phyloP scores from a whole-genome alignment of 495 filamentous ascomycete species.

The Aspergillus ostianus region DNA sequence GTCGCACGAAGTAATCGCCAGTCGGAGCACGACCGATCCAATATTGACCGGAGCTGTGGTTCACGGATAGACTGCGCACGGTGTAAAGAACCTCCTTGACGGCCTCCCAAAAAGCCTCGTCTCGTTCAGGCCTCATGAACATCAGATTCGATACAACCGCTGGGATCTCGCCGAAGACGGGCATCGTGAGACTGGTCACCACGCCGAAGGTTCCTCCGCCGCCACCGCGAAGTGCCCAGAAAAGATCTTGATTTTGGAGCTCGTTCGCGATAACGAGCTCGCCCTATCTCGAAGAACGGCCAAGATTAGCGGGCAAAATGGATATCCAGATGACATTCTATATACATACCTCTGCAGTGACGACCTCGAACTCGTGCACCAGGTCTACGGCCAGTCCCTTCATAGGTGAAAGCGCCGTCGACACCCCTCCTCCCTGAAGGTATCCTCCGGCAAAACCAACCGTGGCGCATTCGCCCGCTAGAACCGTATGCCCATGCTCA shows the following conservation, averaged over 20 bases:
- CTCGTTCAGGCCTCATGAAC: conserved; percentile 14
- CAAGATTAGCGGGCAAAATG: background rate
- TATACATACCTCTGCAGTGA: conserved; percentile 21
- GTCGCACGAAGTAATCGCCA: background rate
- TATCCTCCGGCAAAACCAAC: conserved; percentile 49
- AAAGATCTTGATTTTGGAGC: conserved; percentile 52
- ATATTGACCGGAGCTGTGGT: background rate
- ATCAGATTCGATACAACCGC: conserved; percentile 36
- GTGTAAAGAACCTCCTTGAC: conserved; percentile 13
- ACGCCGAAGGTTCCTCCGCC: conserved; percentile 51
- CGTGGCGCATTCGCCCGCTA: conserved; percentile 44
- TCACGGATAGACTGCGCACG: background rate
- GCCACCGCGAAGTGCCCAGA: conserved; percentile 49
- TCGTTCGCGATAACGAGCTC: conserved; percentile 38
- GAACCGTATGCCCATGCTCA: conserved; percentile 33
- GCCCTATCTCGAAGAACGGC: conserved; percentile 5
- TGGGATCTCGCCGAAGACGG: conserved; percentile 31
- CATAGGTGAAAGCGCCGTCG: conserved; percentile 37
- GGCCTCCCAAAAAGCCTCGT: conserved; percentile 28
- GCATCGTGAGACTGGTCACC: conserved; percentile 43
- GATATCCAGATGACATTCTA: background rate
- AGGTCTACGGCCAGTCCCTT: conserved; percentile 55
- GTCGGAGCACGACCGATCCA: background rate
- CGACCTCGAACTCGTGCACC: conserved; percentile 35
- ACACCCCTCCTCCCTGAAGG: conserved; percentile 51